Base-by-base conservation (phyloP, 768 basidiomycete genomes). In the Mycena belliarum region DNA sequence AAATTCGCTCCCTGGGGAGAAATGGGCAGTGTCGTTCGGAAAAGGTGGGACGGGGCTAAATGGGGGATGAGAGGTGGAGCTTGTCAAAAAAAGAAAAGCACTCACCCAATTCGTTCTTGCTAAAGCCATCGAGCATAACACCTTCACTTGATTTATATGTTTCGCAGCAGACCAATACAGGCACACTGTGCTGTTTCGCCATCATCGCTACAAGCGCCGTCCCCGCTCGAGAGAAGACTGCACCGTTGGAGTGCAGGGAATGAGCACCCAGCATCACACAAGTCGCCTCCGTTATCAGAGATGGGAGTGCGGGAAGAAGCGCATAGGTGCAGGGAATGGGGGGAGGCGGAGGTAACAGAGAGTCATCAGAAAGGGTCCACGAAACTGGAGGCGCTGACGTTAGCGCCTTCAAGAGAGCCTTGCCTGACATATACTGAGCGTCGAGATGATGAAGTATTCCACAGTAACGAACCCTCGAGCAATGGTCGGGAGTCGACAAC, bases 71-170 rank as follows among this genome's bases (percentile, higher is more conserved):
- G 42, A 44, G n/a, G 26, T 32, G 29, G 8, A 12, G 42, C 40
- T 1, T 24, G 20, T 43, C 38, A 25, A 23, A 24, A 25, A 23
- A 24, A 6, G 35, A 58, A 49, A 24, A 25, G 16, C 35, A 45
- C 83, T 69, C 63, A 92, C 96, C 97, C 38, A 98, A 77, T 73
- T 99, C 97, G 67, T 99, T 99, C 72, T 92, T 94, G 42, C 91
- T 93, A 65, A 99, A 95, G 20, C 90, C 90, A 71, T 99, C 97
- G 52, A 98, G 78, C 72, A 91, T 88, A 26, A 98, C 88, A 32
- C 86, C 85, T 65, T 98, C 96, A 18, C 91, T 91, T 67, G 95
- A 98, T 72, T 99, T 99, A 77, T 98, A 98, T 5, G 97, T 99
- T 74, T 98, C 97, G 66, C 95, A 97, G 63, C 95, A 98, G 24